Conservation (phyloP, 768 basidiomycete species). For the Hericium rajendrae region DNA sequence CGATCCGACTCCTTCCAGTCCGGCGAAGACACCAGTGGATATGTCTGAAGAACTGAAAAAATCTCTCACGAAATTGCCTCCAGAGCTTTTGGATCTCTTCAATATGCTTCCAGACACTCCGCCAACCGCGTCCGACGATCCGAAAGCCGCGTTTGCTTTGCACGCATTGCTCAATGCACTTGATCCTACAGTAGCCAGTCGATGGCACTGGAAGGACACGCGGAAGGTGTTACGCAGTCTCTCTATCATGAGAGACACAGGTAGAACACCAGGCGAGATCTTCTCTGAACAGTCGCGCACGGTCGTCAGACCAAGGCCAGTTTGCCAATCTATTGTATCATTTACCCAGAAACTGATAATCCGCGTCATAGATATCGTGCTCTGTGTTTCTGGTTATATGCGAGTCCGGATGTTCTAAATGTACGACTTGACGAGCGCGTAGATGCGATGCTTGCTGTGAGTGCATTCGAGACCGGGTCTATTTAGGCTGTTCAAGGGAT, state of each 20-base stretch:
- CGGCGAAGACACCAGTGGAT: conserved; percentile 7
- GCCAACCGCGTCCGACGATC: conserved; percentile 45
- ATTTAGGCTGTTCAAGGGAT: conserved; percentile 1
- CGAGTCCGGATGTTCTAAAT: conserved; percentile 52
- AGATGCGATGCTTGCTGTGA: conserved; percentile 82
- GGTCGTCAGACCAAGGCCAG: conserved; percentile 41
- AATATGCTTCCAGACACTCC: conserved; percentile 48
- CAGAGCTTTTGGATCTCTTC: conserved; percentile 40
- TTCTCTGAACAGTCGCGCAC: conserved; percentile 49
- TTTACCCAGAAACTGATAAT: neutral
- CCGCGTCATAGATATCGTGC: conserved; percentile 57
- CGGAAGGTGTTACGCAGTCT: conserved; percentile 81
- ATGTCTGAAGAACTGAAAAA: conserved; percentile 23
- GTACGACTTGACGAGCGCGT: conserved; percentile 70
- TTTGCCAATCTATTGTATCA: neutral
- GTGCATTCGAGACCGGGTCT: conserved; percentile 7
- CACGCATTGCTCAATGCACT: conserved; percentile 56
- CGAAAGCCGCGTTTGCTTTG: conserved; percentile 50
- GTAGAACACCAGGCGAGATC: conserved; percentile 57
- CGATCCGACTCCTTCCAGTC: conserved; percentile 7
- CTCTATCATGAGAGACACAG: conserved; percentile 63
- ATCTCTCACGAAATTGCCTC: conserved; percentile 36
- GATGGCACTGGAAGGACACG: conserved; percentile 97
- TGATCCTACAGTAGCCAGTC: conserved; percentile 61
- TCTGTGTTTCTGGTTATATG: conserved; percentile 86